These are phyloP conservation scores for Barbarea vulgaris DNA, from an alignment of 345 rosid genomes.

Conservation along the genomic window DNA sequence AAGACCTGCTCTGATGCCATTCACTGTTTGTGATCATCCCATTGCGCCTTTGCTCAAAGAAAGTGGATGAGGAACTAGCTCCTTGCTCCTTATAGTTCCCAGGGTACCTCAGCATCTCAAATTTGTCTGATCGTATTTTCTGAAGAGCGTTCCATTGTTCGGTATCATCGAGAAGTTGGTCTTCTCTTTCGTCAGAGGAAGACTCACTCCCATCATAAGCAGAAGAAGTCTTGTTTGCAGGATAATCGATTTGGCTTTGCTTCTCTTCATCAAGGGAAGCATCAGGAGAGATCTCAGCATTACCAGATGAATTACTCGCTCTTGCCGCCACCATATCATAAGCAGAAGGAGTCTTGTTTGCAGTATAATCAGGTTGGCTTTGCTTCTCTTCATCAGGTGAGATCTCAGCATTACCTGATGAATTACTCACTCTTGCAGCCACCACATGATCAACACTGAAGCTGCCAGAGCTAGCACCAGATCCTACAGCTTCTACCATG, in stretches of 20 bases:
- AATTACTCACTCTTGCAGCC: slow-evolving; percentile 23
- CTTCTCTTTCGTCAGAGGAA: slow-evolving; percentile 66
- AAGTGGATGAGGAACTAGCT: slow-evolving; percentile 40
- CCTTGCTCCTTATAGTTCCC: slow-evolving; percentile 33
- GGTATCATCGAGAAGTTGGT: slow-evolving; percentile 45
- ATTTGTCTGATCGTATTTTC: slow-evolving; percentile 46
- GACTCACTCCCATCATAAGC: slow-evolving; percentile 77
- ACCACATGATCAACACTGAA: slow-evolving; percentile 21
- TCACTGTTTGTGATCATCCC: slow-evolving; percentile 32
- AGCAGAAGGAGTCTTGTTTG: not conserved
- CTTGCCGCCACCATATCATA: slow-evolving; percentile 19
- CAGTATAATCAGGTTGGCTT: not conserved
- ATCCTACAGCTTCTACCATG: slow-evolving; percentile 5
- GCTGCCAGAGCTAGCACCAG: slow-evolving; percentile 18
- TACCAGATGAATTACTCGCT: slow-evolving; percentile 16
- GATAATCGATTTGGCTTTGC: slow-evolving; percentile 4
- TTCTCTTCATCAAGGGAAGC: slow-evolving; percentile 35
- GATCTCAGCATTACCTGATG: slow-evolving; percentile 22
- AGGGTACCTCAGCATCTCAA: slow-evolving; percentile 30
- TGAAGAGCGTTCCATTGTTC: slow-evolving; percentile 39
- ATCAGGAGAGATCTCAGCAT: slow-evolving; percentile 37
- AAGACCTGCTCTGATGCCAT: slow-evolving; percentile 44
- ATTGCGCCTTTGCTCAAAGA: slow-evolving; percentile 38
- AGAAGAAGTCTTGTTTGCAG: slow-evolving; percentile 50
- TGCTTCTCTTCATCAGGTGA: slow-evolving; percentile 32